Conservation (phyloP, 2,329 filamentous ascomycete species). For the Colletotrichum tabaci region DNA sequence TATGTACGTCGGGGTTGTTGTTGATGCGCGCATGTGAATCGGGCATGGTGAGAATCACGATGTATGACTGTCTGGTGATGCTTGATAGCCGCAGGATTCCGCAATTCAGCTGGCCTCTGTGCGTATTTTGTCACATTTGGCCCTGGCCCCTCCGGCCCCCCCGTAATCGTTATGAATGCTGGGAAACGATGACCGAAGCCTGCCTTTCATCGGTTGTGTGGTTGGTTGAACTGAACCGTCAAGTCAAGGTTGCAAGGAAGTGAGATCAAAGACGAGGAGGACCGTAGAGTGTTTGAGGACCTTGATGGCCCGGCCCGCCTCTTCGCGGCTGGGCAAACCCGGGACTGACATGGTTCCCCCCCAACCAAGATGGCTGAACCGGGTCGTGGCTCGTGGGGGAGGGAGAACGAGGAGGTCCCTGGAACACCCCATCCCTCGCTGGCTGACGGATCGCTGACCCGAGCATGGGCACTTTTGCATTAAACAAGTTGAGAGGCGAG, state of each 20-base stretch:
- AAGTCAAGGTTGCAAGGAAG: neutral
- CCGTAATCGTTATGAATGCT: too few species aligned
- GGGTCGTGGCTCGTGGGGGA: neutral
- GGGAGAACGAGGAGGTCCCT: neutral
- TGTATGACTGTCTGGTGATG: neutral
- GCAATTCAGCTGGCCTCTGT: neutral
- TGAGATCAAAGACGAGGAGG: neutral
- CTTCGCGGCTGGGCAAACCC: conserved; percentile 24
- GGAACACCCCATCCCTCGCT: neutral
- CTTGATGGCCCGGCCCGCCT: conserved; percentile 40
- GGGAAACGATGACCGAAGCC: neutral
- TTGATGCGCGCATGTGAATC: neutral
- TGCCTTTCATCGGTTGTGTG: neutral
- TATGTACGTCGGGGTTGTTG: neutral
- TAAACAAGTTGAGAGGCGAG: conserved; percentile 9
- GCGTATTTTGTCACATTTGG: too few species aligned
- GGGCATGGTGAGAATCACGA: neutral
- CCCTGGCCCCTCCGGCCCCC: too few species aligned
- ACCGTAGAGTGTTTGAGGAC: conserved; percentile 17
- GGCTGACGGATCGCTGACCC: neutral
- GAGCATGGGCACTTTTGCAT: conserved; percentile 11
- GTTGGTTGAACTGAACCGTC: neutral
- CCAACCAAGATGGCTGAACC: neutral
- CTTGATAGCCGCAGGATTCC: neutral
- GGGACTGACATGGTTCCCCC: neutral